A percentile compares a stretch with the other conserved stretches of the same genome.
These are phyloP conservation scores for Entophlyctis luteolus DNA, from an alignment of 192 early-diverging fungal species.

Conservation along the genomic window DNA sequence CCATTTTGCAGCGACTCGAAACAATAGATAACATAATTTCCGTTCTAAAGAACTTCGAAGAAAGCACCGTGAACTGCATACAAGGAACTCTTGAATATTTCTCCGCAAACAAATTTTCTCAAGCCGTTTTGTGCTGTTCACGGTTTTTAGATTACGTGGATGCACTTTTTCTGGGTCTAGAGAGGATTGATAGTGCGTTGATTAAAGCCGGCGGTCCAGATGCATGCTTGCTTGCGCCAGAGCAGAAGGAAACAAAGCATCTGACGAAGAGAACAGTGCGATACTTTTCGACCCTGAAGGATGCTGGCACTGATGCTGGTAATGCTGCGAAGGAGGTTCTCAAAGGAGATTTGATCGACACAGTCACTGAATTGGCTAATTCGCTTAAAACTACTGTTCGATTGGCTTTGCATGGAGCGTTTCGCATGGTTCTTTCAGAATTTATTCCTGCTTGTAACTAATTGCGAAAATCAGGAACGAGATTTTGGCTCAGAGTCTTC, in stretches of 20 bases:
- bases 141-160: slow-evolving; percentile 89
- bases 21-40: slow-evolving; percentile 71
- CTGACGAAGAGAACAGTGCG: slow-evolving; percentile 91
- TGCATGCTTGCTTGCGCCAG: not conserved
- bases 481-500: slow-evolving; percentile 48
- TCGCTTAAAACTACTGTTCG: slow-evolving; percentile 88
- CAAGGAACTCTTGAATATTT: slow-evolving; percentile 91
- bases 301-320: slow-evolving; percentile 47
- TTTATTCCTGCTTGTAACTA: slow-evolving; percentile 13
- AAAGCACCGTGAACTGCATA: slow-evolving; percentile 91
- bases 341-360: slow-evolving; percentile 81
- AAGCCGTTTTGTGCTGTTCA: slow-evolving; percentile 74
- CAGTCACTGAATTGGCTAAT: slow-evolving; percentile 88
- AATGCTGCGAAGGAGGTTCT: slow-evolving; percentile 44
- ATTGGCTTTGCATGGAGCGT: slow-evolving; percentile 80
- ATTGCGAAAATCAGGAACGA: slow-evolving; percentile 56
- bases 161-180: slow-evolving; percentile 83
- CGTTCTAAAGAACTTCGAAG: slow-evolving; percentile 92
- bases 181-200: slow-evolving; percentile 76
- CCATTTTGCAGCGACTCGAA: not conserved
- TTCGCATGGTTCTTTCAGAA: slow-evolving; percentile 64
- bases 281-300: slow-evolving; percentile 89
- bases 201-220: slow-evolving; percentile 61
- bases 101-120: slow-evolving; percentile 52
- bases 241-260: slow-evolving; percentile 80